A percentile compares a stretch with the other conserved stretches of the same genome.
phyloP scores from a whole-genome alignment of 1,139 yeast species.

The Lodderomyces metapsilosis region DNA sequence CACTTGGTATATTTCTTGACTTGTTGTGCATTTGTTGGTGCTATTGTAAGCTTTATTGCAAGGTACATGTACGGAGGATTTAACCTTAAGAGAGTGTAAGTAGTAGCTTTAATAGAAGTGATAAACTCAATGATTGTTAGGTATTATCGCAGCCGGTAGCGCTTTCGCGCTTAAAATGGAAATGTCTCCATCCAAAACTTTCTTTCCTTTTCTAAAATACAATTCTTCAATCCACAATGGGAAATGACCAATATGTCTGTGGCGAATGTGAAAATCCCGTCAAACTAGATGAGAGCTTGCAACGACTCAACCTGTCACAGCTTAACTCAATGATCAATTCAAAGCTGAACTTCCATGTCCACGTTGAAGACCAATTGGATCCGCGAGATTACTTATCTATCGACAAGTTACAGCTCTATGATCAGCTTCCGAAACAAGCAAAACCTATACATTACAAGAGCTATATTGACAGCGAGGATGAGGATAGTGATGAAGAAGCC shows the following conservation, averaged over 20 bases:
- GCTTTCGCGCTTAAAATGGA: not conserved
- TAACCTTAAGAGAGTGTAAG: constrained; percentile 14
- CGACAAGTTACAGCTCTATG: constrained; percentile 30
- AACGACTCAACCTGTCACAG: constrained; percentile 32
- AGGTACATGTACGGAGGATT: constrained; percentile 28
- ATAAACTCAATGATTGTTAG: too few species aligned
- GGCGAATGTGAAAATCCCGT: constrained; percentile 36
- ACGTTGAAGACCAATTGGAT: constrained; percentile 19
- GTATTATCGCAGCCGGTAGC: not conserved
- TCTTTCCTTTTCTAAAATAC: too few species aligned
- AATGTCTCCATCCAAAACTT: not conserved
- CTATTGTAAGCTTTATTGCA: constrained; percentile 23
- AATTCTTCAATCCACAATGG: constrained; percentile 3
- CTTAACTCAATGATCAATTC: constrained; percentile 24
- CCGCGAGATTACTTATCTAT: constrained; percentile 32
- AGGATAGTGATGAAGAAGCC: constrained; percentile 18
- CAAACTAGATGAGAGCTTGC: constrained; percentile 28
- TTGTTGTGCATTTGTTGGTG: constrained; percentile 24
- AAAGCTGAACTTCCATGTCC: constrained; percentile 10
- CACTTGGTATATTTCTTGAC: constrained; percentile 30
- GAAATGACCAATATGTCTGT: constrained; percentile 18
- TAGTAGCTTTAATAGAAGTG: too few species aligned
- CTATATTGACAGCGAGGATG: constrained; percentile 20
- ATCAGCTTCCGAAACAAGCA: constrained; percentile 16
- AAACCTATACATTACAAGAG: constrained; percentile 21